Base-by-base conservation (phyloP, 176 grass and related monocot genomes). In the Carex littledalei region DNA sequence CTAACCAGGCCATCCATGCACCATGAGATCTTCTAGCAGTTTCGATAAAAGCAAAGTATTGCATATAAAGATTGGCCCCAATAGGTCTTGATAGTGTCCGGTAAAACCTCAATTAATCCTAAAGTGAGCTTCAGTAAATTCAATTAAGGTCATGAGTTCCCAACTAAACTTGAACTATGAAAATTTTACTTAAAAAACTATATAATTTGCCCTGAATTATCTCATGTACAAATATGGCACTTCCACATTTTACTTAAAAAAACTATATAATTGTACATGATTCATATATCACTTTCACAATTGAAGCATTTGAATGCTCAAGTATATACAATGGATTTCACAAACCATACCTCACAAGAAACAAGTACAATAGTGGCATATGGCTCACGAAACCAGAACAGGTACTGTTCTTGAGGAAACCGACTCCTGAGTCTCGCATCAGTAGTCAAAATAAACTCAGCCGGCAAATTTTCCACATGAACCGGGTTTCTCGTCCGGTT, bases 301-400 rank as follows among this genome's bases (percentile, higher is more conserved):
- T 16, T 34, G 39, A 84, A 53, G 4, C 52, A 88, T 61, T 63
- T 57, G 10, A 60, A 76, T 85, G 62, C 73, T 80, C 1, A 62
- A 81, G 13, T 26, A 85, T 34, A 41, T 29, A 14, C 7, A 53
- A 66, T 22, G 15, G 1, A 26, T 78, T 16, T 17, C 17, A 24
- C 67, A 22, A 47, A 75, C 26, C 49, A 86, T 88, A 98, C 95
- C 93, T 99, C 96, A 14, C 96, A 99, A 63, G 89, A 92, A 75
- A 95, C 91, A 88, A 99, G 90, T 67, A 99, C 91, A 74, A 95
- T 84, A 22, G 93, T 95, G 20, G 93, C 93, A 88, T 99, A 94
- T 35, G 96, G 93, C 57, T 99, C 96, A 0, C 96, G 81, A 78
- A 98, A 95, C 96, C 93, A 99, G 79, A 95, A 99, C 9, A 99